Evolutionary conservation across 2,329 filamentous ascomycete genomes (phyloP), one percentile per base, ranked within the genome.

Genomic region (Cladophialophora carrionii): DNA sequence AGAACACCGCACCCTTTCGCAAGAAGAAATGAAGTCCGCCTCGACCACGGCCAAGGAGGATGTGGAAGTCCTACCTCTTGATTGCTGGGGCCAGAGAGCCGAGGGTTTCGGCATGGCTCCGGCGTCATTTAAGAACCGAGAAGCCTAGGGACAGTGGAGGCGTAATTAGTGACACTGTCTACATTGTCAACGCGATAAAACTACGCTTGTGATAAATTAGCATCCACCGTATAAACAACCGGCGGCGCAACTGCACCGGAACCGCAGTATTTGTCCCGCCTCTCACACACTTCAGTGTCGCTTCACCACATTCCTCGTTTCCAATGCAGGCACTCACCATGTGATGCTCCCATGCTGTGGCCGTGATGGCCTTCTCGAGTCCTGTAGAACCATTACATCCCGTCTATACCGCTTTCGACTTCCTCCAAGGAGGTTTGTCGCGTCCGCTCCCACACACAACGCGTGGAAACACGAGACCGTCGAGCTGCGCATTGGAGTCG

Each of bases 401-500:
- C 46, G 29, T 34, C 17, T 37, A 12, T 22, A 22, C 37, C 9
- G 53, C 24, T 3, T 32, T 34, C 17, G 31, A 10, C 17, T 24
- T 20, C 22, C 22, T 29, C 10, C 10, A 51, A 49, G 29, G 6
- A 29, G 14, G 31, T 49, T 41, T 37, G 20, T 29, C 26, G 54
- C 29, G 12, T 64, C 65, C 7, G 22, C 22, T 6, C 14, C 41
- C 7, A 20, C 20, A 26, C 10, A 12, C 26, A 4, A 43, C 20
- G 3, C 34, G 34, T 56, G 58, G 52, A 53, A 60, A 22, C 46
- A 64, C 32, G 49, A 61, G 29, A 55, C 48, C 5, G 54, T 68
- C 32, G 51, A 64, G 4, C 26, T 68, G 57, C 64, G 61, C 14
- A 57, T 68, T 5, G 67, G 67, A 9, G 48, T 64, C 14, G 54